phyloP scores from a whole-genome alignment of 768 basidiomycete species.

The Hebeloma cylindrosporum region DNA sequence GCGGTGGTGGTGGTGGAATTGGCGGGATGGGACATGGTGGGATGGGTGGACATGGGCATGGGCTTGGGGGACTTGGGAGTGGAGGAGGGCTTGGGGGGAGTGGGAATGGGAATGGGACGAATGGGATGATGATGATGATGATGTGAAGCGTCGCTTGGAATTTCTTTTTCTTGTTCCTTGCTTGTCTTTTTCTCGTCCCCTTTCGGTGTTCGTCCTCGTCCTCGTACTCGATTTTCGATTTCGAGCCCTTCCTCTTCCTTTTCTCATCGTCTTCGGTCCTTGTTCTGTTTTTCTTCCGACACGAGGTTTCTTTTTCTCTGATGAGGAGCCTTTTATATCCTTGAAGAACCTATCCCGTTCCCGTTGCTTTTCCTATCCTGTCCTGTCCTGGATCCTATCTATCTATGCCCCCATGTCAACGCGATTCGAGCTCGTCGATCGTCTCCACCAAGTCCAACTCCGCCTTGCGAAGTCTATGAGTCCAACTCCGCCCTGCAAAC shows the following conservation, averaged over 20 bases:
- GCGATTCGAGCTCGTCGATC: too few relatives aligned
- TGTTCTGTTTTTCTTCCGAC: too few relatives aligned
- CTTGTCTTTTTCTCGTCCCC: not conserved
- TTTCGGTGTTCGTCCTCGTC: not conserved
- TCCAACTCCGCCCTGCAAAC: too few relatives aligned
- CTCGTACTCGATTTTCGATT: not conserved
- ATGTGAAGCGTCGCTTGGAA: too few relatives aligned
- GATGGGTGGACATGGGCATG: not conserved
- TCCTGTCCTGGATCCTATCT: too few relatives aligned
- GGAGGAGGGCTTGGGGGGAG: conserved; percentile 10
- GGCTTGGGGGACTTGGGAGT: conserved; percentile 1
- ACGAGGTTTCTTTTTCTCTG: too few relatives aligned
- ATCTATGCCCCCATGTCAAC: too few relatives aligned
- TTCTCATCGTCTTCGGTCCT: not conserved
- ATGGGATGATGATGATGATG: conserved; percentile 27
- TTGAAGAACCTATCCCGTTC: too few relatives aligned
- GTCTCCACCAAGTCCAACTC: too few relatives aligned
- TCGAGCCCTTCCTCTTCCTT: not conserved
- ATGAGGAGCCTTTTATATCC: too few relatives aligned
- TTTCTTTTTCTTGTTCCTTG: conserved; percentile 1
- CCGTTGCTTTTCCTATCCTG: too few relatives aligned
- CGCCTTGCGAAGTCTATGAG: too few relatives aligned
- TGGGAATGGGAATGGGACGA: conserved; percentile 12
- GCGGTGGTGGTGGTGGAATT: conserved; percentile 1
- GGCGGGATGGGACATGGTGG: not conserved